These are phyloP conservation scores for Xenoacremonium recifei DNA, from an alignment of 2,329 filamentous ascomycete species.

Conservation along the genomic window DNA sequence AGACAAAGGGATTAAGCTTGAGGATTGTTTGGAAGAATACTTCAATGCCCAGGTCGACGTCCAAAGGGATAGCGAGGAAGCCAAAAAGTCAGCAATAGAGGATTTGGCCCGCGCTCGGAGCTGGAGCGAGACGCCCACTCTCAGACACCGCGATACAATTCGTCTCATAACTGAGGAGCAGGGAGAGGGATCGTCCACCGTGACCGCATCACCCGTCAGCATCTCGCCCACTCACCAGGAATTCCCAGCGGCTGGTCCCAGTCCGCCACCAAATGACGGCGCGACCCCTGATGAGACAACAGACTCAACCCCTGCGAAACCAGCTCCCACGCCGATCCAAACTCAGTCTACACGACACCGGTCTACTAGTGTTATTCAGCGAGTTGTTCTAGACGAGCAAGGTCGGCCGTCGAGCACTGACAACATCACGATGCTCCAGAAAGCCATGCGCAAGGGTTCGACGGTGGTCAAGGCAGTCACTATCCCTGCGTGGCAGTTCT, in stretches of 20 bases:
- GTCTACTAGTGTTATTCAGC: slow-evolving; percentile 61
- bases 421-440: slow-evolving; percentile 40
- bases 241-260: slow-evolving; percentile 14
- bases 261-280: slow-evolving; percentile 2
- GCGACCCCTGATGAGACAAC: slow-evolving; percentile 4
- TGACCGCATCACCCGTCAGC: slow-evolving; percentile 32
- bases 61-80: slow-evolving; percentile 64
- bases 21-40: slow-evolving; percentile 89
- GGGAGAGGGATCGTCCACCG: slow-evolving; percentile 30
- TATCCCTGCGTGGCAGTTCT: slow-evolving; percentile 97
- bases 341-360: slow-evolving; percentile 44
- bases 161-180: slow-evolving; percentile 34
- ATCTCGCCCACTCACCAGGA: slow-evolving; percentile 23
- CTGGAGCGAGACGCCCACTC: slow-evolving; percentile 20
- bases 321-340: slow-evolving; percentile 32
- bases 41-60: slow-evolving; percentile 95
- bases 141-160: slow-evolving; percentile 32
- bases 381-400: slow-evolving; percentile 53
- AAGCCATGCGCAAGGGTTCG: slow-evolving; percentile 44
- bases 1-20: slow-evolving; percentile 71
- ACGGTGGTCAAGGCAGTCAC: slow-evolving; percentile 75
- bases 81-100: slow-evolving; percentile 41
- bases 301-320: slow-evolving; percentile 1
- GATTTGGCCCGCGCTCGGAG: slow-evolving; percentile 21
- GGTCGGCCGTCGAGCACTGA: slow-evolving; percentile 44